Evolutionary conservation across 2,329 filamentous ascomycete species (phyloP).

Genomic region (Aureobasidium sp.): DNA sequence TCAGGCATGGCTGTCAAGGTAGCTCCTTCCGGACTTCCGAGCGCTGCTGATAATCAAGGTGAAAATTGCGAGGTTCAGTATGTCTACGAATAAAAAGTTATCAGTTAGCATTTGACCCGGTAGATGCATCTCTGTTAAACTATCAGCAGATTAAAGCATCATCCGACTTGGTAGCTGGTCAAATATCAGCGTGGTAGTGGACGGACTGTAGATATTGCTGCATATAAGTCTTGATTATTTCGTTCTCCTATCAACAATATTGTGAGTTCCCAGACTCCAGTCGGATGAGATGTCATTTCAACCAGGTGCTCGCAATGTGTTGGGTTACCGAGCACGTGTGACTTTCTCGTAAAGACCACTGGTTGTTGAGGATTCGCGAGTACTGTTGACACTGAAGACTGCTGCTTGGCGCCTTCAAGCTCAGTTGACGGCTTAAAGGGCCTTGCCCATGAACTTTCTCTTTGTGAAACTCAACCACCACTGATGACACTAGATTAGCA

Average conservation of each 20-base stretch:
- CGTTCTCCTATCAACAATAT: not conserved
- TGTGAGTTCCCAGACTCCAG: not conserved
- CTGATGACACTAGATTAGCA: conserved; percentile 47
- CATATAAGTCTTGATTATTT: not conserved
- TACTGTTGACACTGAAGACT: not conserved
- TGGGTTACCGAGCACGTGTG: not conserved
- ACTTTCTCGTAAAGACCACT: not conserved
- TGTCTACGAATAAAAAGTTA: not conserved
- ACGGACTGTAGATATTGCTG: not conserved
- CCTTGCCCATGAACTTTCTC: conserved; percentile 99
- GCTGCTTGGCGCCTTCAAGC: conserved; percentile 1
- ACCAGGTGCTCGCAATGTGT: not conserved
- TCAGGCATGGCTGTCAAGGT: no score
- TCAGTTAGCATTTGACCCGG: no score
- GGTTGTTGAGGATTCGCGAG: not conserved
- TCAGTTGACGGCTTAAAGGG: conserved; percentile 26
- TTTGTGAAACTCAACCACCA: conserved; percentile 99
- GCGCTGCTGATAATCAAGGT: no score
- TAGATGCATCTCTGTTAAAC: not conserved
- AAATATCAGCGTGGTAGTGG: not conserved
- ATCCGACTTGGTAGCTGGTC: not conserved
- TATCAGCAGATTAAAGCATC: not conserved
- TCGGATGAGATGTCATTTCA: not conserved
- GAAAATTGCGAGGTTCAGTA: not conserved
- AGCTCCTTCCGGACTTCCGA: no score